phyloP scores from a whole-genome alignment of 78 protist species.

The Guillardia theta region DNA sequence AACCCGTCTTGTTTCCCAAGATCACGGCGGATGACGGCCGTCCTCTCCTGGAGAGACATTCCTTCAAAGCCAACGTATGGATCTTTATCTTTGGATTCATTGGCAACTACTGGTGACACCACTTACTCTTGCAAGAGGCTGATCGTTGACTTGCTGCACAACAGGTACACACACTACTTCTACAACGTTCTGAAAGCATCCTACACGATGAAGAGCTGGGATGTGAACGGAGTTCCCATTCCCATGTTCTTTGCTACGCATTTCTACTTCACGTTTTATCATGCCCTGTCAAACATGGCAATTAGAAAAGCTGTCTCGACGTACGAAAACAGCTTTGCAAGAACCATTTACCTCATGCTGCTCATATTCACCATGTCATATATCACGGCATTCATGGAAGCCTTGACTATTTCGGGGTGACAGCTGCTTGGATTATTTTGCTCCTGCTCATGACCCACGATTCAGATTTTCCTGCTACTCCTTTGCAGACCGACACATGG shows the following conservation, averaged over 20 bases:
- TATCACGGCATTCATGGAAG: constrained; percentile 42
- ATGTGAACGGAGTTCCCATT: constrained; percentile 22
- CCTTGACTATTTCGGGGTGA: constrained; percentile 32
- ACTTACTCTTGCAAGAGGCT: neutral
- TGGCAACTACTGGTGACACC: constrained; percentile 39
- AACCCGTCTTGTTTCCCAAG: neutral
- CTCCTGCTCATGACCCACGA: neutral
- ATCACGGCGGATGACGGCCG: neutral
- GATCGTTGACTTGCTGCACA: neutral
- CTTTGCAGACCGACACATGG: neutral
- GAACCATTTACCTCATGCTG: neutral
- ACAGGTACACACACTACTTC: constrained; percentile 50
- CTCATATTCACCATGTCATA: constrained; percentile 10
- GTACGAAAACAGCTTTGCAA: neutral
- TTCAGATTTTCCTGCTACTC: neutral
- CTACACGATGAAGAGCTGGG: constrained; percentile 35
- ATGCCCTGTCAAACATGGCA: constrained; percentile 22
- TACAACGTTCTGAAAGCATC: constrained; percentile 38
- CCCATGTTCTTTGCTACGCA: constrained; percentile 48
- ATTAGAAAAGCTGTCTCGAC: neutral
- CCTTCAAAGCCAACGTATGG: constrained; percentile 46
- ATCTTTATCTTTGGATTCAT: constrained; percentile 26
- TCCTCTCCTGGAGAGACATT: neutral
- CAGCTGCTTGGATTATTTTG: neutral
- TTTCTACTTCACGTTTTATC: constrained; percentile 43